Evolutionary conservation across 2,329 filamentous ascomycete species (phyloP).

Genomic region (Emericellopsis atlantica): DNA sequence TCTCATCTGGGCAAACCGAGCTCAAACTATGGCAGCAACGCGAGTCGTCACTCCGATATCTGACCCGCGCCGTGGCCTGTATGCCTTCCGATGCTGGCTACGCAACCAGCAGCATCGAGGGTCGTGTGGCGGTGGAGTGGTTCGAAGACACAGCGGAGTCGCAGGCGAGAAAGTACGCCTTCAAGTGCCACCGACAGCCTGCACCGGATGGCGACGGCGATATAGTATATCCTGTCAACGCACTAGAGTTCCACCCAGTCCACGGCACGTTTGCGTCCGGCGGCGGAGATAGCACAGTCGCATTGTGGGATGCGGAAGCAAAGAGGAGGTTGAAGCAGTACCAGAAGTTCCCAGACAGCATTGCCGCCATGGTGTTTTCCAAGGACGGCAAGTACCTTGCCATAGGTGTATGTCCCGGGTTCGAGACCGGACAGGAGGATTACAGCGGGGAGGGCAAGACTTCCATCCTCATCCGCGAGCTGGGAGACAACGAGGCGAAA

Average conservation of each 20-base stretch:
- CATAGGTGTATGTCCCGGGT: constrained; percentile 72
- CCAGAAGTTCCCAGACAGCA: constrained; percentile 67
- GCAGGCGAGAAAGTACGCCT: constrained; percentile 90
- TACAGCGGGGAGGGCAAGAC: constrained; percentile 60
- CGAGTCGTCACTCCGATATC: constrained; percentile 90
- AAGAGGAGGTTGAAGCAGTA: constrained; percentile 87
- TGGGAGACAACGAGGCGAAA: constrained; percentile 80
- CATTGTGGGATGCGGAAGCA: constrained; percentile 81
- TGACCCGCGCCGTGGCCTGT: constrained; percentile 83
- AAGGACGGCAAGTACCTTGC: constrained; percentile 66
- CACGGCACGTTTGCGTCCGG: constrained; percentile 80
- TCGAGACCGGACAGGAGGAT: constrained; percentile 77
- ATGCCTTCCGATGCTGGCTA: constrained; percentile 97
- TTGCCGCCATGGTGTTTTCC: constrained; percentile 68
- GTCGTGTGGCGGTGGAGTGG: constrained; percentile 93
- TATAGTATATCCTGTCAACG: constrained; percentile 84
- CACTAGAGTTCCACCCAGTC: constrained; percentile 74
- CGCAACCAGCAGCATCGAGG: constrained; percentile 84
- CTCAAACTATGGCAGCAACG: constrained; percentile 82
- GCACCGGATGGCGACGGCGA: constrained; percentile 53
- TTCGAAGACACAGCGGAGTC: constrained; percentile 83
- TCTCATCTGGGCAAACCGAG: constrained; percentile 28
- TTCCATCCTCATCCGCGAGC: constrained; percentile 68
- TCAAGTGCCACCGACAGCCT: constrained; percentile 90
- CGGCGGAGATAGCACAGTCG: constrained; percentile 84